Evolutionary conservation across 1,139 yeast genomes (phyloP), one percentile per base, ranked within the genome.

Genomic region (Kluyveromyces sp.): DNA sequence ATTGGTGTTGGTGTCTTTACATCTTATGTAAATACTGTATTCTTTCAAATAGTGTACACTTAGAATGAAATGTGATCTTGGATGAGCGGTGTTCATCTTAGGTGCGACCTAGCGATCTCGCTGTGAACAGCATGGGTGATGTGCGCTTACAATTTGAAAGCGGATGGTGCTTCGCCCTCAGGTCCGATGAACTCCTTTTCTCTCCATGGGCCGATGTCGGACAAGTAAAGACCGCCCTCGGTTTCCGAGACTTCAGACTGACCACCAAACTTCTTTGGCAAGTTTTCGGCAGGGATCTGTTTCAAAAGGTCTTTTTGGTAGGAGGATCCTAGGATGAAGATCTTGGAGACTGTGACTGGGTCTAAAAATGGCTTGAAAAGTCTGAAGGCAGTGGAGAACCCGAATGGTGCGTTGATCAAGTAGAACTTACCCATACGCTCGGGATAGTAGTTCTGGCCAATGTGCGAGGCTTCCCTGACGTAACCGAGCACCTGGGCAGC

Each of bases 341-440:
- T 92, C 71, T 92, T 92, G 44, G 94, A 82, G 33, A 92, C 97
- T n/a, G 98, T 92, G 45, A 92, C 97, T 3, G 97, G 97, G 64
- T 92, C 98, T 61, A 92, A 76, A 69, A 92, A 89, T 48, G 94
- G 92, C 70, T 87, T 88, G 70, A 92, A 86, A 49, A 89, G 64
- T 63, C 78, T 78, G 74, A 92, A 92, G 32, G 95, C 97, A 39
- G 96, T 82, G 33, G 95, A 80, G 69, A 92, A 92, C 3, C 98
- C 98, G 65, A 88, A 92, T 50, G 98, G 98, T 2, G 98, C 95
- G 64, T 92, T 92, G 68, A 92, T 86, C 60, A 89, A 72, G 69
- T 87, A 92, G 64, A 92, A 92, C 68, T 87, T 88, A 60, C 98
- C 97, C 97, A 92, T 89, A 69, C 98, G 83, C 73, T 92, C 98